Evolutionary conservation across 2,329 filamentous ascomycete species (phyloP).

Genomic region (Ampelomyces quisqualis): DNA sequence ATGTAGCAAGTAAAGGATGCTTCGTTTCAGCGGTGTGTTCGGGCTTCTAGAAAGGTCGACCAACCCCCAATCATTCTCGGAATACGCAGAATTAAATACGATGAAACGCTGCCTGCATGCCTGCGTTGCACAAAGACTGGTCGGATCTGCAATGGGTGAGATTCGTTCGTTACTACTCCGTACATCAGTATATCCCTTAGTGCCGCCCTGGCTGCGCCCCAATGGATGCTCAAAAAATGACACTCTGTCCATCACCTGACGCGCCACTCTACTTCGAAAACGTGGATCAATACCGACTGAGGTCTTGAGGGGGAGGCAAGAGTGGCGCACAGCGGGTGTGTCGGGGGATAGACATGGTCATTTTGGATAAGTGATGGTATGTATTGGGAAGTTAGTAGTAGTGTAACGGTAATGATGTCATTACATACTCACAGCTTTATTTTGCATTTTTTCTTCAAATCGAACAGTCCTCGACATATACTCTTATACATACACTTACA

Average conservation of each 20-base stretch:
- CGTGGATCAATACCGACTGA: too few relatives aligned
- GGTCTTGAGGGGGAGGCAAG: too few relatives aligned
- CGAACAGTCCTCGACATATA: neutral
- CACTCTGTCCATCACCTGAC: too few relatives aligned
- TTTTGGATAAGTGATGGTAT: too few relatives aligned
- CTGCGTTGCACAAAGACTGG: conserved; percentile 40
- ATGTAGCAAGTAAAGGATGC: conserved; percentile 32
- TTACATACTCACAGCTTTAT: neutral
- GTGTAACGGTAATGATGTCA: too few relatives aligned
- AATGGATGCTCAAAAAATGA: neutral
- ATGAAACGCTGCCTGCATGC: conserved; percentile 39
- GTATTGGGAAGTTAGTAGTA: too few relatives aligned
- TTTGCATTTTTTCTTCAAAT: neutral
- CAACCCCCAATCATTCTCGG: conserved; percentile 4
- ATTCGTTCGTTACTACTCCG: conserved; percentile 11
- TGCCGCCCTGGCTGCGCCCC: neutral
- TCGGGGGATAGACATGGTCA: too few relatives aligned
- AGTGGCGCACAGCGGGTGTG: too few relatives aligned
- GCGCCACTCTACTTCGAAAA: too few relatives aligned
- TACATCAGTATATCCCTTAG: neutral
- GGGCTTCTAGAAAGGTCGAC: neutral
- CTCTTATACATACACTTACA: neutral
- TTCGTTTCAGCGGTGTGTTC: neutral
- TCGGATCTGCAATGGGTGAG: conserved; percentile 35
- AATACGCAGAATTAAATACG: conserved; percentile 42